Base-by-base conservation (phyloP, 257 asterid genomes). In the Solanum lycopersicoides region DNA sequence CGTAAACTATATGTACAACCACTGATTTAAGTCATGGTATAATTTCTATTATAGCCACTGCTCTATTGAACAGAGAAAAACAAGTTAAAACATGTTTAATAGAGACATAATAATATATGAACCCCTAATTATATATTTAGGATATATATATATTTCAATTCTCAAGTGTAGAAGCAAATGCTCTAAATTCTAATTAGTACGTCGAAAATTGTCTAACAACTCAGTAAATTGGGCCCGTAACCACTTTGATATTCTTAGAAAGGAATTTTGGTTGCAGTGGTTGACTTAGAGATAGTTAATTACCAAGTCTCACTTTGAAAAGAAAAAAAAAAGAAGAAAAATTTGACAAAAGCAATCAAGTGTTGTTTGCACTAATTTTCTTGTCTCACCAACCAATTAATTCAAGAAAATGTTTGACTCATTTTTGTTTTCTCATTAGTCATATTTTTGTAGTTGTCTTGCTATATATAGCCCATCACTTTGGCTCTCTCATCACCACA, bases 371-470 rank as follows among this genome's bases (percentile, higher is more conserved):
- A 45, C 69, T 44, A 7, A 41, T 68, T 77, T 50, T 28, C 30
- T 9, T 25, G 59, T 39, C 69, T 71, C 30, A 86, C 88, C 89
- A 39, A 89, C 88, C 89, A 56, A 86, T 85, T n/a, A n/a, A n/a
- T 42, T 11, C 8, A 47, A 15, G 59, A 45, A 86, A 72, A 72
- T 20, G 44, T 15, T n/a, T 71, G 87, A 83, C 68, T 71, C 42
- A 30, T 23, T 45, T 45, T n/a, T 21, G 16, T 50, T 50, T 15
- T 30, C 74, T 28, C 15, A 44, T 68, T 73, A n/a, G n/a, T n/a
- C n/a, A n/a, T n/a, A n/a, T n/a, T n/a, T n/a, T n/a, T 28, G 75
- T 16, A 6, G 10, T 56, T 71, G 59, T 47, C 87, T 88, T 59
- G 56, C 87, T 84, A 90, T 73, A 35, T 76, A 88, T 83, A 44